Evolutionary conservation across 345 rosid species (phyloP).

Genomic region (Sisymbrium altissimum): DNA sequence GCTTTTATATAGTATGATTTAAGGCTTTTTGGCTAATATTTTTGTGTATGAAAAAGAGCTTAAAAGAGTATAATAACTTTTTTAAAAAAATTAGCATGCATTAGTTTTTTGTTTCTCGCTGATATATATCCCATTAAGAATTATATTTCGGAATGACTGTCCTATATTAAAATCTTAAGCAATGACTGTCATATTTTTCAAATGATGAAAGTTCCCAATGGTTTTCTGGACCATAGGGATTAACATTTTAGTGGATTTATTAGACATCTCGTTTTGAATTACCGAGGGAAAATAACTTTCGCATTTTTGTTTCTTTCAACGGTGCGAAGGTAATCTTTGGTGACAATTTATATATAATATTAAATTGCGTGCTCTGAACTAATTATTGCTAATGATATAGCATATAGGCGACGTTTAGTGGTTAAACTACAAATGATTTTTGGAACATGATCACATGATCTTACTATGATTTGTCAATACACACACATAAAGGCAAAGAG

Average conservation of each 20-base stretch:
- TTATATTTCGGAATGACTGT: no score
- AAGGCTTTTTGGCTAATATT: no score
- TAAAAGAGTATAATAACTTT: no score
- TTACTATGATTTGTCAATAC: slow-evolving; percentile 5
- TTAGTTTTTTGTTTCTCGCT: no score
- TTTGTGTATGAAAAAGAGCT: no score
- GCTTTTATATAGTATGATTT: no score
- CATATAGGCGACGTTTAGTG: not conserved
- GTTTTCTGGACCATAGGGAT: slow-evolving; percentile 1
- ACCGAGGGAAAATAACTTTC: not conserved
- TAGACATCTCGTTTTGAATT: not conserved
- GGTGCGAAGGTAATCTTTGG: not conserved
- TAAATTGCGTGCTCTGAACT: not conserved
- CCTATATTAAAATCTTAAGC: no score
- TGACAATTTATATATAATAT: not conserved
- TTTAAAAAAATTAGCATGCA: no score
- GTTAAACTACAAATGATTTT: not conserved
- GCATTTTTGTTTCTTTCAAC: not conserved
- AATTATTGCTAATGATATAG: slow-evolving; percentile 13
- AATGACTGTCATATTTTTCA: no score
- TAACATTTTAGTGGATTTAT: not conserved
- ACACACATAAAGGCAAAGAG: slow-evolving; percentile 1
- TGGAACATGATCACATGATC: slow-evolving; percentile 16
- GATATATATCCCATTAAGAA: no score
- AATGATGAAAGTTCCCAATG: no score